phyloP scores from a whole-genome alignment of 1,284 basidiomycete genomes.

The Ceratobasidium sp. region DNA sequence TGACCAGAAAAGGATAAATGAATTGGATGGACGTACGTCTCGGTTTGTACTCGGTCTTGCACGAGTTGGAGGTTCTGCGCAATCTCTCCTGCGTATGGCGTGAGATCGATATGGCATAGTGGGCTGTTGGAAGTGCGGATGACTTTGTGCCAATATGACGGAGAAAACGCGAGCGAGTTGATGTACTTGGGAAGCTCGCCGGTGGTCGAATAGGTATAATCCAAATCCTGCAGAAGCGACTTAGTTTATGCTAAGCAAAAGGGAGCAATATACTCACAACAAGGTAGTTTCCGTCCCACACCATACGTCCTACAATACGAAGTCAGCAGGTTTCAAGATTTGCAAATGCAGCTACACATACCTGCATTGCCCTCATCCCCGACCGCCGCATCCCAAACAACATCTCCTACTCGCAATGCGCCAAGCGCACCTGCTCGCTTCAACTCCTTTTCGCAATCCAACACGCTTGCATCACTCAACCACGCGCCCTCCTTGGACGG shows the following conservation, averaged over 20 bases:
- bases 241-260: background rate
- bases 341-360: slow-evolving; percentile 1
- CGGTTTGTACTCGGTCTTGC: slow-evolving; percentile 80
- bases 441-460: slow-evolving; percentile 83
- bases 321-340: background rate
- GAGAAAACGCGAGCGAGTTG: slow-evolving; percentile 79
- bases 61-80: slow-evolving; percentile 77
- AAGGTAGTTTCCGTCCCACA: slow-evolving; percentile 87
- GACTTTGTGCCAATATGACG: slow-evolving; percentile 86
- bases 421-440: slow-evolving; percentile 70
- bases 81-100: slow-evolving; percentile 81
- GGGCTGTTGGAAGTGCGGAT: slow-evolving; percentile 79
- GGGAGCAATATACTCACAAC: slow-evolving; percentile 66
- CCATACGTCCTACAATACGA: slow-evolving; percentile 65
- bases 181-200: slow-evolving; percentile 83
- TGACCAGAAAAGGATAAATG: background rate
- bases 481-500: slow-evolving; percentile 85
- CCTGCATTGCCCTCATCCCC: slow-evolving; percentile 81
- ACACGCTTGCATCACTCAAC: slow-evolving; percentile 80
- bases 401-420: slow-evolving; percentile 77
- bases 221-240: slow-evolving; percentile 71
- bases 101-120: slow-evolving; percentile 76
- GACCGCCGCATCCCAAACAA: slow-evolving; percentile 85
- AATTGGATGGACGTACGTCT: slow-evolving; percentile 70
- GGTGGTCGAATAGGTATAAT: slow-evolving; percentile 78